Evolutionary conservation across 495 filamentous ascomycete genomes (phyloP).

Genomic region (Penicillium mononematosum): DNA sequence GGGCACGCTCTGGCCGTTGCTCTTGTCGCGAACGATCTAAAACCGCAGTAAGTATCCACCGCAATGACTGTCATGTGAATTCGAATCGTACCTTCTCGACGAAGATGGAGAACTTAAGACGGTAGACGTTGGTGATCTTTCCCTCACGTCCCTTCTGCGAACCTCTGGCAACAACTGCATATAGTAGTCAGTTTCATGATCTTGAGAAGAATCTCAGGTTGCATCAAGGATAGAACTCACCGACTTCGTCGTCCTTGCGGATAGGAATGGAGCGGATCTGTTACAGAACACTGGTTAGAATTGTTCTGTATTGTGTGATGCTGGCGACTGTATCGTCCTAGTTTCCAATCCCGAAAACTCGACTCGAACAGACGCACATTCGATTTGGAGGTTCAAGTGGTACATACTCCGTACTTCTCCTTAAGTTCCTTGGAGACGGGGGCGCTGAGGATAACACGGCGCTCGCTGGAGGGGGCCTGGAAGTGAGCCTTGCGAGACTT

Average conservation of each 20-base stretch:
- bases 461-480: constrained; percentile 83
- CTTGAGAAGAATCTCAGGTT: not conserved
- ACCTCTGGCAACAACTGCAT: constrained; percentile 71
- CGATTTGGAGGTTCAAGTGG: constrained; percentile 8
- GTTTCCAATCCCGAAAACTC: constrained; percentile 6
- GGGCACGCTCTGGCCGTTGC: constrained; percentile 85
- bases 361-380: constrained; percentile 6
- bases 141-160: constrained; percentile 92
- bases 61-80: not conserved
- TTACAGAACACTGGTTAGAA: constrained; percentile 20
- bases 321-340: constrained; percentile 8
- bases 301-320: not conserved
- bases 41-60: constrained; percentile 5
- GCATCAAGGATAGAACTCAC: not conserved
- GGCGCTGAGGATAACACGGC: constrained; percentile 91
- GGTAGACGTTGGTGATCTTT: constrained; percentile 91
- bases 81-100: constrained; percentile 62
- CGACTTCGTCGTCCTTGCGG: constrained; percentile 96
- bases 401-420: constrained; percentile 88
- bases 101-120: constrained; percentile 93
- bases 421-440: constrained; percentile 92
- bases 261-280: constrained; percentile 95
- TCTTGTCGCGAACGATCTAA: constrained; percentile 80
- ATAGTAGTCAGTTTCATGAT: not conserved
- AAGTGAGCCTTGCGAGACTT: constrained; percentile 99